These are phyloP conservation scores for Erythrobasidium hasegawianum DNA, from an alignment of 1,284 basidiomycete genomes.

Conservation along the genomic window DNA sequence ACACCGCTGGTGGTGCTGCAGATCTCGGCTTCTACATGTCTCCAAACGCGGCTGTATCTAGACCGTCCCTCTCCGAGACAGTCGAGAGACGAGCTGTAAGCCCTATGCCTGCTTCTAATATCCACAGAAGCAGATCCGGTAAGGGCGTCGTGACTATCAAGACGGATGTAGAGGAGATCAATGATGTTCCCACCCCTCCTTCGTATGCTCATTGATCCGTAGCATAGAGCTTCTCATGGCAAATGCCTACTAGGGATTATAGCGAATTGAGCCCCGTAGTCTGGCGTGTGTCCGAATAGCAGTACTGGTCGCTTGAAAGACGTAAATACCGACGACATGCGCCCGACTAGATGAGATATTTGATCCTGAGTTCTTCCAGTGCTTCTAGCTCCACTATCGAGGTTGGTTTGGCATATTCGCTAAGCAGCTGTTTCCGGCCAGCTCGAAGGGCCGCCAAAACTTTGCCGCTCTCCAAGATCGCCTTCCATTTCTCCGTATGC, in stretches of 20 bases:
- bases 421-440: background rate
- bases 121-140: slow-evolving; percentile 15
- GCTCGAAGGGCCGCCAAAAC: background rate
- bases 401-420: background rate
- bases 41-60: background rate
- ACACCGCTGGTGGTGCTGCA: slow-evolving; percentile 2
- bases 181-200: slow-evolving; percentile 16
- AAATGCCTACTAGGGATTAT: too few species aligned
- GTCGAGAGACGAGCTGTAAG: slow-evolving; percentile 22
- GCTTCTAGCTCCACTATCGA: slow-evolving; percentile 4
- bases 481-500: background rate
- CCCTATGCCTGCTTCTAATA: slow-evolving; percentile 2
- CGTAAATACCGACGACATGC: too few species aligned
- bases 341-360: too few species aligned
- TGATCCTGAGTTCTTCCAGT: slow-evolving; percentile 1
- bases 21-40: slow-evolving; percentile 10
- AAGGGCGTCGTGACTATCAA: slow-evolving; percentile 28
- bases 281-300: too few species aligned
- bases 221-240: too few species aligned
- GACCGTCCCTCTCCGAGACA: slow-evolving; percentile 21
- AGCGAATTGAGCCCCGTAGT: too few species aligned
- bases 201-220: slow-evolving; percentile 25
- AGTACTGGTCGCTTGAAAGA: too few species aligned
- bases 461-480: background rate
- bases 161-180: slow-evolving; percentile 19